phyloP scores from a whole-genome alignment of 805 yeast genomes.

The Lipomyces spencermartinsiae region DNA sequence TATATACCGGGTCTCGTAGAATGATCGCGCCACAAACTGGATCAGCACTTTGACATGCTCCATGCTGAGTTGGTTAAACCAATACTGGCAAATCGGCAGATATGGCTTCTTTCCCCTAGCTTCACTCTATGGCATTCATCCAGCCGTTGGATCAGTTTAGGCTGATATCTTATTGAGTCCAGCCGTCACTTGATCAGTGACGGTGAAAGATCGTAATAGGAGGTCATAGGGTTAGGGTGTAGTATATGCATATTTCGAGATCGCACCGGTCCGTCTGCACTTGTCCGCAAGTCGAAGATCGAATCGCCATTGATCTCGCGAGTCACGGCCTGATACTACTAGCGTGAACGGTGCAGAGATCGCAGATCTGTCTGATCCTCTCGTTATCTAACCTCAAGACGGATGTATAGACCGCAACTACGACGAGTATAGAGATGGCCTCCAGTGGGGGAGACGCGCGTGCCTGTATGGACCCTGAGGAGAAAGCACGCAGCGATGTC shows the following conservation, averaged over 20 bases:
- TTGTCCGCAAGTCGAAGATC: not conserved
- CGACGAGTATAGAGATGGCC: not conserved
- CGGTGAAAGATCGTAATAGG: too few species aligned
- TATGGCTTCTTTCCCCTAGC: not conserved
- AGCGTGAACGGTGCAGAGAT: not conserved
- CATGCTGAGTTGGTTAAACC: constrained; percentile 14
- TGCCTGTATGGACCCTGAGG: not conserved
- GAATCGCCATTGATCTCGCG: not conserved
- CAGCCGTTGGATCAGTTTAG: not conserved
- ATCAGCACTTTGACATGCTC: constrained; percentile 52
- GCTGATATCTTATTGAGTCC: not conserved
- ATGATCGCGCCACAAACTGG: constrained; percentile 82
- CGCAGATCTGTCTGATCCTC: not conserved
- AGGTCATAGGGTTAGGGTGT: not conserved
- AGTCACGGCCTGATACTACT: not conserved
- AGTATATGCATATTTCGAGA: not conserved
- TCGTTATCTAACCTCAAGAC: not conserved
- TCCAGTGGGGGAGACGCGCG: not conserved
- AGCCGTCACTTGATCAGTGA: too few species aligned
- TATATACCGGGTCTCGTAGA: constrained; percentile 83
- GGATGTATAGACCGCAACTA: not conserved
- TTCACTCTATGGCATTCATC: not conserved
- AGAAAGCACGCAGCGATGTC: not conserved
- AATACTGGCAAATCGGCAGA: not conserved
- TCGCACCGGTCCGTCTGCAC: not conserved